phyloP scores from a whole-genome alignment of 257 asterid species.

The Solanum infundibuliforme region DNA sequence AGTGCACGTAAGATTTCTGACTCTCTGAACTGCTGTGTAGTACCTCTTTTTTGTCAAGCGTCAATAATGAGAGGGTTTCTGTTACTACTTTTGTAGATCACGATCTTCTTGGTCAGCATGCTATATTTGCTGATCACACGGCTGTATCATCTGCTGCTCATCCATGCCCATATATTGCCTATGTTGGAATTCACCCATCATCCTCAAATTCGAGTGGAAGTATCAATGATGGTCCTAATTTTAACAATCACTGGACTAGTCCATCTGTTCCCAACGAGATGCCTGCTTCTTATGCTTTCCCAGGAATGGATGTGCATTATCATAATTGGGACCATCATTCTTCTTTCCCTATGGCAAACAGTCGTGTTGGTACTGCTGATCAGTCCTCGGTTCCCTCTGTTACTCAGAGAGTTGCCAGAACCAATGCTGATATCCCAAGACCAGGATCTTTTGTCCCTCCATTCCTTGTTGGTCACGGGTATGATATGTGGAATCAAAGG shows the following conservation, averaged over 20 bases:
- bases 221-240: conserved; percentile 59
- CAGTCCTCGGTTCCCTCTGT: conserved; percentile 44
- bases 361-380: conserved; percentile 51
- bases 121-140: conserved; percentile 56
- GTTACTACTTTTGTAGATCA: conserved; percentile 40
- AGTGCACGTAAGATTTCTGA: conserved; percentile 54
- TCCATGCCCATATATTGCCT: conserved; percentile 81
- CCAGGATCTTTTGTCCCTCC: conserved; percentile 64
- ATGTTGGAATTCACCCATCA: conserved; percentile 67
- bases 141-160: conserved; percentile 59
- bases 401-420: conserved; percentile 50
- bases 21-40: conserved; percentile 1
- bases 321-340: conserved; percentile 62
- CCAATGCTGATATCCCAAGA: conserved; percentile 55
- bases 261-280: conserved; percentile 54
- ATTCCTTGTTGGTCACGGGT: conserved; percentile 66
- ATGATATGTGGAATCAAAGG: conserved; percentile 4
- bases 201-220: conserved; percentile 56
- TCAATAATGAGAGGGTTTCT: conserved; percentile 12
- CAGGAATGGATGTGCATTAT: conserved; percentile 52
- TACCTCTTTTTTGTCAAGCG: conserved; percentile 2
- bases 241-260: conserved; percentile 61
- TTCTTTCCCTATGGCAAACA: conserved; percentile 38
- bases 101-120: conserved; percentile 54
- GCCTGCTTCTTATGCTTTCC: conserved; percentile 54